Percentiles rank a stretch among this genome's conserved stretches.
Conservation (phyloP, 306 rosid genomes). For the Cicer yamashitae region DNA sequence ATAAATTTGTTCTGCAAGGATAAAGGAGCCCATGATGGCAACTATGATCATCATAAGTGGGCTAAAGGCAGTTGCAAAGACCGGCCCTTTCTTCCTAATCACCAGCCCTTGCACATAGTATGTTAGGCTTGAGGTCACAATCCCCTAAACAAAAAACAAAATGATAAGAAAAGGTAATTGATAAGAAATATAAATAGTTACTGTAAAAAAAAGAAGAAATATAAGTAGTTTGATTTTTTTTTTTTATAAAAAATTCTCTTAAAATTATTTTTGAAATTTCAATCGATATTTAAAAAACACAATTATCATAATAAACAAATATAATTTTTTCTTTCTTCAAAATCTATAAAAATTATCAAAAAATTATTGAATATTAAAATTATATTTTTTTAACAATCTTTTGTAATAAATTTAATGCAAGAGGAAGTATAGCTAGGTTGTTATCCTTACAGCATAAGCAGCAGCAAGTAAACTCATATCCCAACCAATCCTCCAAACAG, state of each 20-base stretch:
- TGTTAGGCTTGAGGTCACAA: slow-evolving; percentile 85
- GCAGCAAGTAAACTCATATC: slow-evolving; percentile 96
- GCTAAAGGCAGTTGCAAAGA: slow-evolving; percentile 96
- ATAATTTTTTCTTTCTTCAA: too few species aligned
- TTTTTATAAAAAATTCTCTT: too few species aligned
- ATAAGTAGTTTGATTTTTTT: too few species aligned
- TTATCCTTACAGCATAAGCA: slow-evolving; percentile 82
- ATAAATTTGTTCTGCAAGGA: slow-evolving; percentile 76
- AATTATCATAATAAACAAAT: too few species aligned
- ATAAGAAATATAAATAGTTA: not conserved
- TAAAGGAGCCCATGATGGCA: slow-evolving; percentile 86
- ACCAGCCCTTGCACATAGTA: slow-evolving; percentile 96
- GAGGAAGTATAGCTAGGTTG: not conserved
- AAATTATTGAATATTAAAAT: too few species aligned
- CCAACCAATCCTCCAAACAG: slow-evolving; percentile 88
- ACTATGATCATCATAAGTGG: slow-evolving; percentile 96
- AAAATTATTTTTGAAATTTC: too few species aligned
- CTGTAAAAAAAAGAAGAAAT: too few species aligned
- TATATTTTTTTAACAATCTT: too few species aligned
- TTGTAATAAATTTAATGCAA: slow-evolving; percentile 5
- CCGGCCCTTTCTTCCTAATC: slow-evolving; percentile 88
- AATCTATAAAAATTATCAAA: too few species aligned
- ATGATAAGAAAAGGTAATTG: not conserved
- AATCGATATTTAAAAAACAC: too few species aligned
- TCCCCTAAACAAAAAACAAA: slow-evolving; percentile 58